phyloP scores from a whole-genome alignment of 2,329 filamentous ascomycete genomes.

The Dactylellina sp. region DNA sequence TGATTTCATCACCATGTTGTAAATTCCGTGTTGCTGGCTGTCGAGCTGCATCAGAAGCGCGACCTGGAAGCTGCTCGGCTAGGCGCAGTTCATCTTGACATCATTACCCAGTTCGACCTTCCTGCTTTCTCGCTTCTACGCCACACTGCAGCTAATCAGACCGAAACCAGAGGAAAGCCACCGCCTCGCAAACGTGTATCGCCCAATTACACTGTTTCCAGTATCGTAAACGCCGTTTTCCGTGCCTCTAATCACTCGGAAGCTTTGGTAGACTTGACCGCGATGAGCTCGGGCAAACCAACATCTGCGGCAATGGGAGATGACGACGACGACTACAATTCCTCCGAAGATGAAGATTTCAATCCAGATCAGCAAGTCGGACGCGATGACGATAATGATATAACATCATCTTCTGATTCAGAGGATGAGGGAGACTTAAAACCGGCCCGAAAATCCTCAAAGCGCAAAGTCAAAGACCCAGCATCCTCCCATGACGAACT shows the following conservation, averaged over 20 bases:
- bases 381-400: conserved; percentile 64
- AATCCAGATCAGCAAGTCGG: conserved; percentile 69
- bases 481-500: conserved; percentile 61
- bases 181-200: background rate
- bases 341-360: conserved; percentile 80
- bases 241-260: background rate
- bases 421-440: conserved; percentile 62
- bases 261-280: background rate
- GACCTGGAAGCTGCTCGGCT: background rate
- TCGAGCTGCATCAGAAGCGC: conserved; percentile 18
- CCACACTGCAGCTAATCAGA: background rate
- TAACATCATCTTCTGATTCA: conserved; percentile 69
- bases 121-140: background rate
- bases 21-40: conserved; percentile 34
- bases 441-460: conserved; percentile 59
- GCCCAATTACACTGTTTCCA: background rate
- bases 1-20: too few relatives aligned
- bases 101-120: conserved; percentile 14
- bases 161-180: background rate
- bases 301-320: conserved; percentile 62
- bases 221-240: background rate
- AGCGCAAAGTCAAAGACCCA: conserved; percentile 59
- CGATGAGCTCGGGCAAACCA: conserved; percentile 64
- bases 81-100: conserved; percentile 52
- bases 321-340: conserved; percentile 72